Evolutionary conservation across 768 basidiomycete species (phyloP), one percentile per base, ranked within the genome.

Genomic region (Lactarius deliciosus): DNA sequence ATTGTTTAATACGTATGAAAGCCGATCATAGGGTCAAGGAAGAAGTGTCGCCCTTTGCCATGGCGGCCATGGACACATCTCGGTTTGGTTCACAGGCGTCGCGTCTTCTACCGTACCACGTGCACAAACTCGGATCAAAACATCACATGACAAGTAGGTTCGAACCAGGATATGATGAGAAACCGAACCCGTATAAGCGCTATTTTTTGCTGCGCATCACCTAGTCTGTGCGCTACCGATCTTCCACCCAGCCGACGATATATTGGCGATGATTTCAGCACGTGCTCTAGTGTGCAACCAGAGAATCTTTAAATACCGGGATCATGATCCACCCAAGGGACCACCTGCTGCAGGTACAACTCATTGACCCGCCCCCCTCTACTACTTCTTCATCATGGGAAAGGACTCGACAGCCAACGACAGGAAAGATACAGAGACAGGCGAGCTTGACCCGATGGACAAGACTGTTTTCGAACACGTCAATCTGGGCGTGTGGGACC

Each of bases 1-100:
- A 62, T 68, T 6, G 54, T 56, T 22, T 54, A 68, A 28, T 58
- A 60, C 10, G 61, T 63, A 25, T 67, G 62, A 45, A 67, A 38
- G 13, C 62, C 62, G 9, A 43, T 53, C 10, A 57, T 47, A 8
- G 62, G 32, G 32, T 45, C 66, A 67, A 32, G 8, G 41, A 13
- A 53, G 60, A 22, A 67, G 50, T 11, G 15, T 10, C 34, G 10
- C 10, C 34, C 34, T 36, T 36, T 36, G 2, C 34, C 34, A n/a
- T n/a, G n/a, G n/a, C n/a, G n/a, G n/a, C n/a, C n/a, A 36, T 36
- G 3, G 9, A 36, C 34, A 36, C 34, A 36, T 10, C 34, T 10
- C 34, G 3, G n/a, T n/a, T n/a, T n/a, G n/a, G n/a, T n/a, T n/a
- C 15, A 38, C 36, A 1, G 36, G 30, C 5, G n/a, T n/a, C n/a